Conservation (phyloP, 805 yeast genomes). For the Candida coleopterorum region DNA sequence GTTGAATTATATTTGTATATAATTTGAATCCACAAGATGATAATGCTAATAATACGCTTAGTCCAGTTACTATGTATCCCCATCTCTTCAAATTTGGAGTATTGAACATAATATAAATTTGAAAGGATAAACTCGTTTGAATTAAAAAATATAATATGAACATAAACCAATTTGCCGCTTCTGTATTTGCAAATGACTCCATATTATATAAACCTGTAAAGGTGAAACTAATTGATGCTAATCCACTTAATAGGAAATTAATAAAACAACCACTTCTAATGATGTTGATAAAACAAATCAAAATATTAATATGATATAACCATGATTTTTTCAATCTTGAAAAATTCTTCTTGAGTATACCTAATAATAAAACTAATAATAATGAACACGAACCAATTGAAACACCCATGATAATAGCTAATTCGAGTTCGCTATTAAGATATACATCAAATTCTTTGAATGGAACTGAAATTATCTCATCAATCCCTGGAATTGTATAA, state of each 20-base stretch:
- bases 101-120: constrained; percentile 65
- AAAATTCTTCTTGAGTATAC: constrained; percentile 3
- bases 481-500: constrained; percentile 5
- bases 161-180: constrained; percentile 59
- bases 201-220: constrained; percentile 26
- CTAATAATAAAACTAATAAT: constrained; percentile 6
- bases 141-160: constrained; percentile 56
- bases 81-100: constrained; percentile 45
- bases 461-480: constrained; percentile 3
- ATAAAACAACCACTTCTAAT: constrained; percentile 60
- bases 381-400: constrained; percentile 11
- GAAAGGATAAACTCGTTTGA: constrained; percentile 65
- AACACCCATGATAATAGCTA: constrained; percentile 8
- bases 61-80: constrained; percentile 33
- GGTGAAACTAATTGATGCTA: constrained; percentile 43
- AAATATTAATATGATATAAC: constrained; percentile 68
- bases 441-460: constrained; percentile 8
- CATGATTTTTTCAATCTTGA: constrained; percentile 5
- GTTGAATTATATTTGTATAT: constrained; percentile 35
- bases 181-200: constrained; percentile 43
- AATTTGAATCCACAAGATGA: constrained; percentile 59
- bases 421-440: neutral
- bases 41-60: constrained; percentile 23
- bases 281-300: constrained; percentile 50
- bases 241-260: constrained; percentile 49